phyloP scores from a whole-genome alignment of 805 yeast genomes.

The Starmera dryadoides region DNA sequence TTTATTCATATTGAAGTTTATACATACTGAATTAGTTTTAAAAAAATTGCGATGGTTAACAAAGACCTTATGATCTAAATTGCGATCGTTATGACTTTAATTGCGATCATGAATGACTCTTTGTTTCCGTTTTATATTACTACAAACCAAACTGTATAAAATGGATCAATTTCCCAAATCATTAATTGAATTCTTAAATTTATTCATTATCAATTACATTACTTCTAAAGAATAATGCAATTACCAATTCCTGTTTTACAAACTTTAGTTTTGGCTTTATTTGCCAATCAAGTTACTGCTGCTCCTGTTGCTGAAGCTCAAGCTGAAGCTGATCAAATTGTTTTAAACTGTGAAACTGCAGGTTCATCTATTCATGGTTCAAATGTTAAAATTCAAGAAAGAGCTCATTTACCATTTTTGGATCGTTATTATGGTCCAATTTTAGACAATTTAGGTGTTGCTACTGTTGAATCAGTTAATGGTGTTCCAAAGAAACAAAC shows the following conservation, averaged over 20 bases:
- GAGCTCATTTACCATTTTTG: slow-evolving; percentile 21
- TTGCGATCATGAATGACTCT: no score
- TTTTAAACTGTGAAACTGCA: slow-evolving; percentile 15
- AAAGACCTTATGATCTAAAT: no score
- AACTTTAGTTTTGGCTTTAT: slow-evolving; percentile 7
- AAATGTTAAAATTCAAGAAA: slow-evolving; percentile 4
- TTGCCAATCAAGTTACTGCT: slow-evolving; percentile 7
- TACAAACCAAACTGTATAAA: no score
- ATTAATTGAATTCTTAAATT: no score
- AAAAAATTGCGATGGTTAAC: no score
- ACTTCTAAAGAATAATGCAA: slow-evolving; percentile 6
- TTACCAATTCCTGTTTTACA: slow-evolving; percentile 11
- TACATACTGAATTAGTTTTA: no score
- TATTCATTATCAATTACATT: not conserved
- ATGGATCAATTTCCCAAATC: no score
- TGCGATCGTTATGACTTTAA: no score
- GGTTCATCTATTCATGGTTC: not conserved
- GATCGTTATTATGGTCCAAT: slow-evolving; percentile 29
- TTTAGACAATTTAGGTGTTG: slow-evolving; percentile 22
- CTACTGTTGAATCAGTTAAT: slow-evolving; percentile 13
- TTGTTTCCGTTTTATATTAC: no score
- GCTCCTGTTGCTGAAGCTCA: slow-evolving; percentile 17
- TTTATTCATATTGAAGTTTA: no score
- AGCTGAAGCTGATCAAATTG: slow-evolving; percentile 16
- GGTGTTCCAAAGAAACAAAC: slow-evolving; percentile 21